Evolutionary conservation across 2,329 filamentous ascomycete species (phyloP).

Genomic region (Didymellaceae sp.): DNA sequence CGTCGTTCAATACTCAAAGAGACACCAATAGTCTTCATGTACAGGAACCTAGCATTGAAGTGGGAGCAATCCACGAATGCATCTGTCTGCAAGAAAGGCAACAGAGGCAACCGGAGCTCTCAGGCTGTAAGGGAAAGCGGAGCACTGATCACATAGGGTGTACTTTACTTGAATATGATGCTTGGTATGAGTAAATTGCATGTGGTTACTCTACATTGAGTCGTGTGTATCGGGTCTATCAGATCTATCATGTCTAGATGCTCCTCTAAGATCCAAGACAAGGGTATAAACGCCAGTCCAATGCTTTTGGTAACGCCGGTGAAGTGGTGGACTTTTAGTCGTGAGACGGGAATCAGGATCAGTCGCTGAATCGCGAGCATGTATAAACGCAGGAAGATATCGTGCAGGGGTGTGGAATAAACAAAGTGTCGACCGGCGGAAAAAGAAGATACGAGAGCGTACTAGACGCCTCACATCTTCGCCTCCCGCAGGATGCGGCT

Average conservation of each 20-base stretch:
- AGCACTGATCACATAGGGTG: too few relatives aligned
- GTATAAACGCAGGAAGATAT: conserved; percentile 7
- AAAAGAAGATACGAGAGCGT: not conserved
- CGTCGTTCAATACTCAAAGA: too few relatives aligned
- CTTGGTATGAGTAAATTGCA: not conserved
- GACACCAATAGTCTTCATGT: too few relatives aligned
- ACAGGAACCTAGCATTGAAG: too few relatives aligned
- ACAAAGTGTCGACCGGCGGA: not conserved
- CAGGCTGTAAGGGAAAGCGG: too few relatives aligned
- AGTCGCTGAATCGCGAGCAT: conserved; percentile 11
- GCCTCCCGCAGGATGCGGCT: conserved; percentile 41
- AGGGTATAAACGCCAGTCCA: conserved; percentile 17
- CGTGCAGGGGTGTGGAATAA: not conserved
- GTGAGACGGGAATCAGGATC: not conserved
- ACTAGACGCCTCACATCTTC: conserved; percentile 32
- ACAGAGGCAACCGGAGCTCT: too few relatives aligned
- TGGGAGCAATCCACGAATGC: too few relatives aligned
- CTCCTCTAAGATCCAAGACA: not conserved
- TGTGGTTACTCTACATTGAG: not conserved
- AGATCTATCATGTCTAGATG: conserved; percentile 13
- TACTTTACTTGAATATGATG: too few relatives aligned
- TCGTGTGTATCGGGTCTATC: conserved; percentile 14
- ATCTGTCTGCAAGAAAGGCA: too few relatives aligned
- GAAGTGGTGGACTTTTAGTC: conserved; percentile 15
- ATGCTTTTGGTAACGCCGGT: conserved; percentile 17